Evolutionary conservation across 805 yeast species (phyloP).

Genomic region (Torulaspora gathmanii): DNA sequence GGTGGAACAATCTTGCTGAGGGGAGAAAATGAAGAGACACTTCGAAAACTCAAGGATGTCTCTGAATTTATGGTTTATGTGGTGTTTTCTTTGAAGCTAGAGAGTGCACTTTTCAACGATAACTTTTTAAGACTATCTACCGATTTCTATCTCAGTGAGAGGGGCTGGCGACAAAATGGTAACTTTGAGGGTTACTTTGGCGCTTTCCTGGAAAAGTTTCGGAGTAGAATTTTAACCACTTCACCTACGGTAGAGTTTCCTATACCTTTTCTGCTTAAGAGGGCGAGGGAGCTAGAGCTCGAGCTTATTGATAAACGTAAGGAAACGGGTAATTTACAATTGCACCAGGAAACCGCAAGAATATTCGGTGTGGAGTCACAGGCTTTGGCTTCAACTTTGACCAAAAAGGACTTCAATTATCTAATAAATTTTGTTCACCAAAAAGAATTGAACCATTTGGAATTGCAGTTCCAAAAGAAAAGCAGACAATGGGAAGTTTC

Average conservation of each 20-base stretch:
- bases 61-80: conserved; percentile 76
- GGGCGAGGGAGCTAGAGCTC: conserved; percentile 51
- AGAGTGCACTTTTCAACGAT: conserved; percentile 67
- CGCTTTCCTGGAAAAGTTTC: conserved; percentile 39
- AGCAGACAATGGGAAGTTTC: conserved; percentile 66
- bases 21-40: conserved; percentile 60
- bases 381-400: conserved; percentile 30
- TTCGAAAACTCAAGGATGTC: conserved; percentile 69
- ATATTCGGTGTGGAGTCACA: conserved; percentile 16
- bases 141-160: conserved; percentile 32
- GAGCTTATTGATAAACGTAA: conserved; percentile 29
- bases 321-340: conserved; percentile 19
- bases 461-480: conserved; percentile 33
- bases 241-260: conserved; percentile 82
- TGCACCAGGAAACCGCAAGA: conserved; percentile 9
- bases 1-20: conserved; percentile 88
- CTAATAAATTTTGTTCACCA: conserved; percentile 34
- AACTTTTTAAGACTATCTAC: conserved; percentile 52
- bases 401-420: conserved; percentile 32
- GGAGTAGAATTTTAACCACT: conserved; percentile 59
- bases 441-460: conserved; percentile 31
- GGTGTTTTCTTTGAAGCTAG: conserved; percentile 73
- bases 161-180: conserved; percentile 17
- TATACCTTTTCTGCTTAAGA: conserved; percentile 57
- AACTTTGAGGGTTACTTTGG: conserved; percentile 33